Conservation (phyloP, 73 alveolate genomes). For the Diophrys sp. region DNA sequence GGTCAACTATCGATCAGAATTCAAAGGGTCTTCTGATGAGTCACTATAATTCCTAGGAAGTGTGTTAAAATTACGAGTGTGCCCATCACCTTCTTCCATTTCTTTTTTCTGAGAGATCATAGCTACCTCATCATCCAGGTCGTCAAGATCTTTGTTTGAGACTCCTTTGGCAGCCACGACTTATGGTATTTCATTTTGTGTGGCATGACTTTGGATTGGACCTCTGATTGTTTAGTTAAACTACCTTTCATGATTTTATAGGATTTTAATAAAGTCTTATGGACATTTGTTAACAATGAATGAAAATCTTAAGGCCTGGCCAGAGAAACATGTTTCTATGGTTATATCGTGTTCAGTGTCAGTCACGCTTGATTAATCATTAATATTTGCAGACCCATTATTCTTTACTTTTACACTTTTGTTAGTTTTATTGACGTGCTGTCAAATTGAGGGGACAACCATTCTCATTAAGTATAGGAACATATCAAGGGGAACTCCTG, state of each 20-base stretch:
- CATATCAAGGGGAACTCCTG: too few relatives aligned
- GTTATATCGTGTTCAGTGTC: not conserved
- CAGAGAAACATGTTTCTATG: not conserved
- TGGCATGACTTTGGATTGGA: not conserved
- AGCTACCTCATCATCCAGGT: slow-evolving; percentile 61
- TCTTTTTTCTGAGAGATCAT: slow-evolving; percentile 36
- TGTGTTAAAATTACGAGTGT: slow-evolving; percentile 32
- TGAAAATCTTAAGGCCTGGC: not conserved
- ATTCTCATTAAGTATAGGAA: too few relatives aligned
- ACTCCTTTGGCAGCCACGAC: not conserved
- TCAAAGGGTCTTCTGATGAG: not conserved
- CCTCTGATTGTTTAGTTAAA: not conserved
- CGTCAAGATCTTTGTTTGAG: slow-evolving; percentile 26
- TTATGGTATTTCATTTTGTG: not conserved
- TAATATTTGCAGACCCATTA: not conserved
- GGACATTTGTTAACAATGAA: not conserved
- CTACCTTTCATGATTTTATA: not conserved
- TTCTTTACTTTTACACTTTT: too few relatives aligned
- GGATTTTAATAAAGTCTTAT: not conserved
- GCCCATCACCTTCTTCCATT: slow-evolving; percentile 18
- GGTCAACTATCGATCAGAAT: not conserved
- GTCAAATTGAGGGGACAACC: too few relatives aligned
- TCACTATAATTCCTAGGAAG: slow-evolving; percentile 33
- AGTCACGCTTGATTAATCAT: too few relatives aligned
- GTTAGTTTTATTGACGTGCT: too few relatives aligned